Conservation (phyloP, 2,329 filamentous ascomycete genomes). For the Clonostachys rhizophaga region DNA sequence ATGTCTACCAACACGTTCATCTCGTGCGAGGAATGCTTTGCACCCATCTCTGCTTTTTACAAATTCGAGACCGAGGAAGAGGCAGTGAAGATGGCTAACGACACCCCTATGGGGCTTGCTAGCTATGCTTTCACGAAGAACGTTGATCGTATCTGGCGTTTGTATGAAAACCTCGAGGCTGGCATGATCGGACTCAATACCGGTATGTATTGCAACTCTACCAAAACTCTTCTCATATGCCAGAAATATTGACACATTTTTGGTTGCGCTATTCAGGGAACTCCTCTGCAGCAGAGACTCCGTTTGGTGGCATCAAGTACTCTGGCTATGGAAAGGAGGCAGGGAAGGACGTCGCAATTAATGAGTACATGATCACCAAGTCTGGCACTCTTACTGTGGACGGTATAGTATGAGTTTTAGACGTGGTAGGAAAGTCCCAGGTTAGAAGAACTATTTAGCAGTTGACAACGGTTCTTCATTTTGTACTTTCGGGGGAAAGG, state of each 20-base stretch:
- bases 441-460: too few species aligned
- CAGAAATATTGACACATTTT: too few species aligned
- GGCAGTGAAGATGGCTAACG: conserved; percentile 62
- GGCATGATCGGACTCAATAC: conserved; percentile 32
- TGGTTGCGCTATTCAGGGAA: conserved; percentile 15
- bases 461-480: too few species aligned
- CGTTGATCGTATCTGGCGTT: conserved; percentile 30
- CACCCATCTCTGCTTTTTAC: conserved; percentile 65
- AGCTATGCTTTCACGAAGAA: conserved; percentile 64
- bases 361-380: conserved; percentile 40
- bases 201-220: not conserved
- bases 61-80: conserved; percentile 67
- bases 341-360: conserved; percentile 40
- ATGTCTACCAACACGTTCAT: conserved; percentile 65
- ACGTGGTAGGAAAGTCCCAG: too few species aligned
- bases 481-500: too few species aligned
- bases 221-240: too few species aligned
- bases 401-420: not conserved
- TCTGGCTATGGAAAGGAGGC: conserved; percentile 41
- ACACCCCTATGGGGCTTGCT: conserved; percentile 63
- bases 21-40: conserved; percentile 67
- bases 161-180: conserved; percentile 44
- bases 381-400: conserved; percentile 36
- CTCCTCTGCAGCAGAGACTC: conserved; percentile 33
- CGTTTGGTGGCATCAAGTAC: conserved; percentile 43